A percentile compares a stretch with the other conserved stretches of the same genome.
These are phyloP conservation scores for Emmonsiellopsis sp. DNA, from an alignment of 2,329 filamentous ascomycete species.

Conservation along the genomic window DNA sequence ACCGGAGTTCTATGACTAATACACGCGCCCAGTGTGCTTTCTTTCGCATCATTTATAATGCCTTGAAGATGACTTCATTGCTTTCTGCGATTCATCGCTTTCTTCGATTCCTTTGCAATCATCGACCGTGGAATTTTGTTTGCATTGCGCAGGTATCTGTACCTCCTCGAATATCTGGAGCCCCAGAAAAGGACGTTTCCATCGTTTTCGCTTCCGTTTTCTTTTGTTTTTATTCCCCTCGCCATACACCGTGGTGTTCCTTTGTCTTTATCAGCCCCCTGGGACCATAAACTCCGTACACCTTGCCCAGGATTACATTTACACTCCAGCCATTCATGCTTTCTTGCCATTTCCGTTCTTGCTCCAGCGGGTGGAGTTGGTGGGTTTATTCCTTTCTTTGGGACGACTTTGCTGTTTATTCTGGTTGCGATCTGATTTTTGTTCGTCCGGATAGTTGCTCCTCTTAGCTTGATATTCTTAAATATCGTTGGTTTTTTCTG, in stretches of 20 bases:
- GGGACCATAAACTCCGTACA: no score
- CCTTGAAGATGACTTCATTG: background rate
- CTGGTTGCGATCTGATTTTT: background rate
- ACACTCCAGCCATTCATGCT: background rate
- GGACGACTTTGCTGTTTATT: background rate
- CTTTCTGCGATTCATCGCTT: background rate
- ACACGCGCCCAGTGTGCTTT: background rate
- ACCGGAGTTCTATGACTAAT: background rate
- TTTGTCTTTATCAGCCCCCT: no score
- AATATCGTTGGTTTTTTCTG: background rate
- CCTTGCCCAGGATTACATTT: background rate
- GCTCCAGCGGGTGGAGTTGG: conserved; percentile 4
- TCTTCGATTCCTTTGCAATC: background rate
- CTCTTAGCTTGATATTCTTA: background rate
- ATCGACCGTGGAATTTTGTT: no score
- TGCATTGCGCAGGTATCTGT: background rate
- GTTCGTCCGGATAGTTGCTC: background rate
- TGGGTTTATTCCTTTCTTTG: background rate
- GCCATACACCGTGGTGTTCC: background rate
- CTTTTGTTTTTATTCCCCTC: background rate
- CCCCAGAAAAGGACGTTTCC: background rate
- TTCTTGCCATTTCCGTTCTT: background rate
- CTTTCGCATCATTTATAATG: background rate
- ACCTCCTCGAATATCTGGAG: background rate
- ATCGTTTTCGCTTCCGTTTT: background rate